phyloP scores from a whole-genome alignment of 73 alveolate genomes.

The Paramecium tetraurelia region DNA sequence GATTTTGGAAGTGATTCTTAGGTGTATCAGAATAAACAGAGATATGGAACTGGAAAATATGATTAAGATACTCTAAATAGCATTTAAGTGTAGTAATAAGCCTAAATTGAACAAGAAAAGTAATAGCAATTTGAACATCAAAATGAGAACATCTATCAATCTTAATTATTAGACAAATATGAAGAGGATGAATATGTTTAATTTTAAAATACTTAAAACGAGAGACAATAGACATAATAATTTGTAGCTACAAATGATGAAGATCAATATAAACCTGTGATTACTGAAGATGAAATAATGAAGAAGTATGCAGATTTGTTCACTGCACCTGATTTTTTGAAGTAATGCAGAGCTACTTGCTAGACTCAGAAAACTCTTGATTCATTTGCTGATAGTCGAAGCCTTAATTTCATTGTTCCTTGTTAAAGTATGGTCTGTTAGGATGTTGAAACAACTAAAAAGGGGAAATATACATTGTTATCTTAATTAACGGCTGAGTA shows the following conservation, averaged over 20 bases:
- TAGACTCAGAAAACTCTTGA: neutral
- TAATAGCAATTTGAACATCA: neutral
- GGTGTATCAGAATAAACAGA: neutral
- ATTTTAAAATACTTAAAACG: neutral
- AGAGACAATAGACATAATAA: neutral
- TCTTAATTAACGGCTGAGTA: constrained; percentile 20
- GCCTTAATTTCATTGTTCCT: constrained; percentile 6
- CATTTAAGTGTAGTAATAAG: neutral
- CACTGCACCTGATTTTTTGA: constrained; percentile 37
- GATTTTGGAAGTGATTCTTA: neutral
- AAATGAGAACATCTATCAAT: neutral
- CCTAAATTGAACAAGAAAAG: neutral
- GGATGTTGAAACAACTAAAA: neutral
- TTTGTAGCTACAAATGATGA: neutral
- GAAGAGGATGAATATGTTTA: neutral
- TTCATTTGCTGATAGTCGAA: neutral
- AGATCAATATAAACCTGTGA: neutral
- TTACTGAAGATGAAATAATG: constrained; percentile 46
- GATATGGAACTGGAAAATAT: neutral
- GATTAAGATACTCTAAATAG: neutral
- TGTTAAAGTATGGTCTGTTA: constrained; percentile 21
- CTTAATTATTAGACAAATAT: neutral
- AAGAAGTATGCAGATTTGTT: constrained; percentile 45
- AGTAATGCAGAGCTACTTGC: constrained; percentile 42
- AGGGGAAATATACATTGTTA: neutral